Evolutionary conservation across 768 basidiomycete species (phyloP).

Genomic region (Infundibulicybe gibba): DNA sequence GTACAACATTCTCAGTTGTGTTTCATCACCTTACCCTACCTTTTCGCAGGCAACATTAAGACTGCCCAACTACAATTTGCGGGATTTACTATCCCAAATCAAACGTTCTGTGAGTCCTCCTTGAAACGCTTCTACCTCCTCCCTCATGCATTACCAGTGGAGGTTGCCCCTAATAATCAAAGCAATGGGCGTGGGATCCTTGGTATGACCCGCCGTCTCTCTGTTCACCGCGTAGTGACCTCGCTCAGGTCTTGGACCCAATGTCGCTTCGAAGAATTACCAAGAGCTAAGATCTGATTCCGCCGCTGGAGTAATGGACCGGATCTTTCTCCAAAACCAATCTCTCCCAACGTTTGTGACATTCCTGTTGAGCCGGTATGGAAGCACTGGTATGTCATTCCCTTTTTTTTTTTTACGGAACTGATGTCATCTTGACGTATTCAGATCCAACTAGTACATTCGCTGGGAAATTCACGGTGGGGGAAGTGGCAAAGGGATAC

Average conservation of each 20-base stretch:
- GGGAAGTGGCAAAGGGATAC: conserved; percentile 51
- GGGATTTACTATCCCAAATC: conserved; percentile 38
- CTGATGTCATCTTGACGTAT: not conserved
- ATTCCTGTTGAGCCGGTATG: conserved; percentile 57
- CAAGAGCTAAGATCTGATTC: conserved; percentile 23
- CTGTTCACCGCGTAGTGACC: conserved; percentile 14
- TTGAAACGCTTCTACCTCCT: not conserved
- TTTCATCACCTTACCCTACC: not conserved
- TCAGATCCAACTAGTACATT: conserved; percentile 46
- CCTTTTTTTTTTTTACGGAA: not conserved
- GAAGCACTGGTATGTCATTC: conserved; percentile 19
- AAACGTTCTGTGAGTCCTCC: conserved; percentile 42
- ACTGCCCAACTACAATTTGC: conserved; percentile 39
- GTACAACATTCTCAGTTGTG: conserved; percentile 2
- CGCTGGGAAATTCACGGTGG: conserved; percentile 61
- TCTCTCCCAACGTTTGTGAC: conserved; percentile 60
- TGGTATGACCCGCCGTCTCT: conserved; percentile 9
- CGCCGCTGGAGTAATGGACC: conserved; percentile 57
- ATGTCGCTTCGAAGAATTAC: conserved; percentile 48
- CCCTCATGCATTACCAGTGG: conserved; percentile 25
- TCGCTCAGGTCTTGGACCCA: conserved; percentile 60
- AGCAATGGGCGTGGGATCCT: conserved; percentile 28
- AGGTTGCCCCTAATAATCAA: conserved; percentile 25
- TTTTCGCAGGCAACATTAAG: conserved; percentile 36
- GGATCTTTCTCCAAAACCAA: conserved; percentile 58